Percentiles rank a stretch among this genome's conserved stretches.
phyloP scores from a whole-genome alignment of 306 rosid genomes.

The Vicia faba region DNA sequence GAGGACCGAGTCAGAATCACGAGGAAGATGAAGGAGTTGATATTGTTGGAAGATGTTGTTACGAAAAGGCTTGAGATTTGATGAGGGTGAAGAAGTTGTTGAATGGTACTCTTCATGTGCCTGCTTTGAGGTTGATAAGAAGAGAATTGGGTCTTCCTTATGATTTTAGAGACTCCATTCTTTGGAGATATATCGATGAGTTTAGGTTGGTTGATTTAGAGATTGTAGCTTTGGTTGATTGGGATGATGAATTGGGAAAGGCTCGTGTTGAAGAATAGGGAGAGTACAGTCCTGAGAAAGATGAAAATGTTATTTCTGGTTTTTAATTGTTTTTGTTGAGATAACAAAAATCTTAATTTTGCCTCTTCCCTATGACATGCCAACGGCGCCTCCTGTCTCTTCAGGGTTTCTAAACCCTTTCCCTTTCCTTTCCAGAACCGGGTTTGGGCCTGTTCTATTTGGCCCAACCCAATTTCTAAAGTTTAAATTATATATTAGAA shows the following conservation, averaged over 20 bases:
- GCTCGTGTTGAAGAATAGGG: constrained; percentile 64
- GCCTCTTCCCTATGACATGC: too few species aligned
- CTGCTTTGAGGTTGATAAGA: constrained; percentile 68
- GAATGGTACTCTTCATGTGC: constrained; percentile 56
- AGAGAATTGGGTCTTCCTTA: constrained; percentile 74
- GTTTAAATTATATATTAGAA: too few species aligned
- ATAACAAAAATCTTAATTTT: too few species aligned
- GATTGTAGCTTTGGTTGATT: constrained; percentile 57
- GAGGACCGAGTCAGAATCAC: too few species aligned
- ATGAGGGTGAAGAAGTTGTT: constrained; percentile 55
- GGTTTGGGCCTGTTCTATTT: too few species aligned
- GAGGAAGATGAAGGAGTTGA: constrained; percentile 47
- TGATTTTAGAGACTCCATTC: constrained; percentile 73
- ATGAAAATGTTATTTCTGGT: too few species aligned
- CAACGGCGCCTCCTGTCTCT: too few species aligned
- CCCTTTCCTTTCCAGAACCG: too few species aligned
- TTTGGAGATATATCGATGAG: constrained; percentile 46
- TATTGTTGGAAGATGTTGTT: constrained; percentile 49
- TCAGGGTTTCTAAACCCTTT: too few species aligned
- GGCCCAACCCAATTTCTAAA: too few species aligned
- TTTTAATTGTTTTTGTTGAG: too few species aligned
- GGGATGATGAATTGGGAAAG: constrained; percentile 45
- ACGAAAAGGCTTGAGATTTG: constrained; percentile 48
- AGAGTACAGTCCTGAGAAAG: too few species aligned
- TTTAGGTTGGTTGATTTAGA: constrained; percentile 62